Evolutionary conservation across 208 protist genomes (phyloP), one percentile per base, ranked within the genome.

Genomic region (Crithidia bombi): DNA sequence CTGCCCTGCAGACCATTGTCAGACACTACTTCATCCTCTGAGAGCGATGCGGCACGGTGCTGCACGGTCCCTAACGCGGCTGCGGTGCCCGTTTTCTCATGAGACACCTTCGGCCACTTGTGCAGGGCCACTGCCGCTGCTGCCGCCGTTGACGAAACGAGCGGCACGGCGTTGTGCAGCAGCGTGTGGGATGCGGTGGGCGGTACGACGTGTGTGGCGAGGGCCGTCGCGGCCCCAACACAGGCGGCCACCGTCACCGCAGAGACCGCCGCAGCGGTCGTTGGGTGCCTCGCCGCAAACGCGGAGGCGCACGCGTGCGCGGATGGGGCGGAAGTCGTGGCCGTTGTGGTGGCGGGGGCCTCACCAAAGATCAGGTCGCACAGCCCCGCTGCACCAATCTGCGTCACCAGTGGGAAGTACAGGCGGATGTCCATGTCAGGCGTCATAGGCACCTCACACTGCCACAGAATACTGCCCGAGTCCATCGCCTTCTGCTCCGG

Each of bases 401-500:
- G 75, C 7, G 89, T 92, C 26, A 94, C 85, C 14, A 87, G 66
- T 0, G 91, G 91, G 56, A 96, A 91, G 66, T 96, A 96, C 36
- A 84, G 77, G 38, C 91, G 86, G 32, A 94, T 90, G 47, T 88
- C 85, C 74, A 84, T 91, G 51, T 89, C 79, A 5, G 44, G 58
- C 33, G 73, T 62, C n/a, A 96, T 88, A 23, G 88, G 81, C 55
- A 94, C 58, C 52, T 78, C 71, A 44, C 79, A 79, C 73, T 93
- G 91, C 82, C 85, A 91, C 23, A 96, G 65, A n/a, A 96, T 73
- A 57, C 86, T 76, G 25, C 91, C 91, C 3, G 72, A 75, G 70
- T 96, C 91, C 91, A 96, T 96, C 32, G 73, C 69, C 3, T 21
- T 64, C 54, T 90, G 76, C 36, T 76, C 73, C 23, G 78, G 63